These are phyloP conservation scores for Nowakowskiella sp. DNA, from an alignment of 192 early-diverging fungal genomes.

Conservation along the genomic window DNA sequence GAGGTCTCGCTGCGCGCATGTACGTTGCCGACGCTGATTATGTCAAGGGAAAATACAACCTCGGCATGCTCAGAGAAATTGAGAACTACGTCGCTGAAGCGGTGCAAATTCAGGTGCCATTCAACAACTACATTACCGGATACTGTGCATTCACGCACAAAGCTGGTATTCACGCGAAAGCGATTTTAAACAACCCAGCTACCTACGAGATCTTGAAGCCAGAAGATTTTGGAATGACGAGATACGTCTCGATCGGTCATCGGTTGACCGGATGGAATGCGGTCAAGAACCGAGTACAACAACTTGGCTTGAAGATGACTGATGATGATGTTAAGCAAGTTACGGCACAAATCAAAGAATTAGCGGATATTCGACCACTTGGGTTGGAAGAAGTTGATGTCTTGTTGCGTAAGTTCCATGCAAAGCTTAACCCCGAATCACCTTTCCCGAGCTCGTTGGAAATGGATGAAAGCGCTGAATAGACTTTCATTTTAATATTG, in stretches of 20 bases:
- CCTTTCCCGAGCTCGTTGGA: no score
- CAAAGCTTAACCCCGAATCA: conserved; percentile 4
- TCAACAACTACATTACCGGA: conserved; percentile 99
- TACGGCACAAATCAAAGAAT: conserved; percentile 88
- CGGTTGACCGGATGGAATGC: conserved; percentile 98
- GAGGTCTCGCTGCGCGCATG: conserved; percentile 91
- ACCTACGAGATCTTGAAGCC: conserved; percentile 98
- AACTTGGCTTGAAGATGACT: conserved; percentile 71
- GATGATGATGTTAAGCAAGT: conserved; percentile 88
- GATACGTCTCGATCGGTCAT: conserved; percentile 94
- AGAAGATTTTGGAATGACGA: conserved; percentile 98
- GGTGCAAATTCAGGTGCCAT: conserved; percentile 91
- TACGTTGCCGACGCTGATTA: conserved; percentile 88
- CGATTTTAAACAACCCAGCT: conserved; percentile 96
- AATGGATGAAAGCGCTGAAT: no score
- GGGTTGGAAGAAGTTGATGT: conserved; percentile 90
- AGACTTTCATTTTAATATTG: no score
- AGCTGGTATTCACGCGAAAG: conserved; percentile 99
- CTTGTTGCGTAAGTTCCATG: conserved; percentile 66
- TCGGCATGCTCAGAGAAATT: conserved; percentile 83
- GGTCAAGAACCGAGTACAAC: conserved; percentile 96
- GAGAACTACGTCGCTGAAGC: conserved; percentile 95
- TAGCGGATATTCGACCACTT: conserved; percentile 89
- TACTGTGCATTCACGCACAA: conserved; percentile 99
- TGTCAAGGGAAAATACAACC: conserved; percentile 89